Conservation (phyloP, 1,139 yeast genomes). For the Petasospora fabianii region DNA sequence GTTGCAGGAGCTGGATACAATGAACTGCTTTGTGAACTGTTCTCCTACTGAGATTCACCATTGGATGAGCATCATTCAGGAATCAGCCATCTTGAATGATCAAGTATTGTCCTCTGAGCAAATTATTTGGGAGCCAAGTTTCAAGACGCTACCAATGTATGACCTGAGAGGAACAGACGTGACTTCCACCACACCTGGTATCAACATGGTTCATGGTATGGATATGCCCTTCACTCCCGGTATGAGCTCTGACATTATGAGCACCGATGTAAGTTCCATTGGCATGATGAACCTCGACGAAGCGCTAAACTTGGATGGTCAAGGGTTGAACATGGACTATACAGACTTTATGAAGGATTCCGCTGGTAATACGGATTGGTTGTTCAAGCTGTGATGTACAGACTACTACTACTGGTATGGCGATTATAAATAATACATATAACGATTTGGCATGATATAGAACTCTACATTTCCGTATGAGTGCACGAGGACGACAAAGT, state of each 20-base stretch:
- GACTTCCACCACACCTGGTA: background rate
- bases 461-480: no score
- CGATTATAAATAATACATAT: background rate
- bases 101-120: constrained; percentile 12
- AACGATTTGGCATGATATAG: no score
- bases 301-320: constrained; percentile 2
- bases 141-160: constrained; percentile 11
- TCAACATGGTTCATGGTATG: background rate
- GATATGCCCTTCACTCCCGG: background rate
- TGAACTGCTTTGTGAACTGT: constrained; percentile 16
- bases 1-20: constrained; percentile 17
- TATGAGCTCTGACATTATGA: constrained; percentile 6
- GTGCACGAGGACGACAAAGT: no score
- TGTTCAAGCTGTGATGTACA: constrained; percentile 10
- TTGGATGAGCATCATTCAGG: constrained; percentile 2
- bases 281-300: constrained; percentile 9
- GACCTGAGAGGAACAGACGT: constrained; percentile 1
- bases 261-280: background rate
- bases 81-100: constrained; percentile 12
- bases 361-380: constrained; percentile 8
- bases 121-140: constrained; percentile 23
- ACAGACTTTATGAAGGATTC: no score
- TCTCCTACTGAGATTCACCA: constrained; percentile 10
- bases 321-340: background rate
- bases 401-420: background rate